A percentile compares a stretch with the other conserved stretches of the same genome.
Conservation (phyloP, 2,329 filamentous ascomycete genomes). For the Fusarium nanum region DNA sequence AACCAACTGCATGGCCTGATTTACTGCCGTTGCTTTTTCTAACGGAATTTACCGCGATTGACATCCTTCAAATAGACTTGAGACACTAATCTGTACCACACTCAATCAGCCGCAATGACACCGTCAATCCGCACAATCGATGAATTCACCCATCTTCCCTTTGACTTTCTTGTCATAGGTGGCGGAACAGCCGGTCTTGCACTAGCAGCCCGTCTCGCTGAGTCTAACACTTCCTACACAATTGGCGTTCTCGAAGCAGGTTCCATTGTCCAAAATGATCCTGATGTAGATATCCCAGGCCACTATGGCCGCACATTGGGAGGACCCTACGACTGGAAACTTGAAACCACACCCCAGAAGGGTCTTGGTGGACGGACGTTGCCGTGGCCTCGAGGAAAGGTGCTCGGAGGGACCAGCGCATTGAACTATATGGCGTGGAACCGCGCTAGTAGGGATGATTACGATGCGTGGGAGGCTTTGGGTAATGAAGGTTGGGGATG, state of each 20-base stretch:
- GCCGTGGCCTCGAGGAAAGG: conserved; percentile 58
- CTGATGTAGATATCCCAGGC: conserved; percentile 55
- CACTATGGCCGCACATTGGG: conserved; percentile 53
- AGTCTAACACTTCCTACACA: conserved; percentile 49
- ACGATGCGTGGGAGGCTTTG: conserved; percentile 67
- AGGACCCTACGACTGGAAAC: conserved; percentile 56
- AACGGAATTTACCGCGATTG: not conserved
- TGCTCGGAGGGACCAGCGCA: conserved; percentile 71
- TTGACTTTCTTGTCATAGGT: conserved; percentile 60
- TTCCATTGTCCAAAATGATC: conserved; percentile 44
- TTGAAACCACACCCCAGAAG: conserved; percentile 54
- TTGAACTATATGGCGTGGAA: conserved; percentile 70
- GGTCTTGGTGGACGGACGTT: conserved; percentile 55
- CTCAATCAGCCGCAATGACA: conserved; percentile 17
- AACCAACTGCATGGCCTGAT: not conserved
- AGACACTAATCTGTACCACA: not conserved
- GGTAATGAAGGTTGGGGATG: conserved; percentile 71
- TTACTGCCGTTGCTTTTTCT: not conserved
- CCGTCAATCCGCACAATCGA: conserved; percentile 18
- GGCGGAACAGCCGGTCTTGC: conserved; percentile 67
- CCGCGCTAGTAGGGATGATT: conserved; percentile 60
- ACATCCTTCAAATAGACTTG: conserved; percentile 9
- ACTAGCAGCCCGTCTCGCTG: conserved; percentile 60
- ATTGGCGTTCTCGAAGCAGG: conserved; percentile 51
- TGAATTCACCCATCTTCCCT: conserved; percentile 42